Evolutionary conservation across 129 eudicot species (phyloP).

Genomic region (Gnaphalium uliginosum): DNA sequence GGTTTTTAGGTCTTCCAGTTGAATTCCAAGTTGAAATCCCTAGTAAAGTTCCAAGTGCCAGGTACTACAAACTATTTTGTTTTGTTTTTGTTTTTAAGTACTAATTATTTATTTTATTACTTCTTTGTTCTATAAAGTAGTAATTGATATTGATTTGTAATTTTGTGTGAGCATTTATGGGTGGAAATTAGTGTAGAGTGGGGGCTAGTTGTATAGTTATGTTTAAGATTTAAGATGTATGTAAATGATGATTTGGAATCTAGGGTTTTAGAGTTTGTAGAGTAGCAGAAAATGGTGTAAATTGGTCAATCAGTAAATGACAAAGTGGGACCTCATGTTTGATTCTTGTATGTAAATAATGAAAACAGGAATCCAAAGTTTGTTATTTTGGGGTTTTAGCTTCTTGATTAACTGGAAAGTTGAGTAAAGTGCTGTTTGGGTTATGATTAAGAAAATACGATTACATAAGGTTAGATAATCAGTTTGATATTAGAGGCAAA

Average conservation of each 20-base stretch:
- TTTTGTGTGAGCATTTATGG: background rate
- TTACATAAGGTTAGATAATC: background rate
- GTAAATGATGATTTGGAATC: slow-evolving; percentile 18
- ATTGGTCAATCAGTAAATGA: slow-evolving; percentile 21
- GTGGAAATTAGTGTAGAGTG: slow-evolving; percentile 10
- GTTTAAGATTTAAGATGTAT: slow-evolving; percentile 5
- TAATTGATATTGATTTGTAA: background rate
- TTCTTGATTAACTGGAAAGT: background rate
- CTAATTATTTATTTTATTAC: background rate
- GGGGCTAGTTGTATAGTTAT: slow-evolving; percentile 14
- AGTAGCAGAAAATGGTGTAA: slow-evolving; percentile 9
- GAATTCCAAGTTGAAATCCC: slow-evolving; percentile 94
- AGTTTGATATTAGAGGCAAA: too few species aligned
- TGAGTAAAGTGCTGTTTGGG: background rate
- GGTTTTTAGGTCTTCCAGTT: slow-evolving; percentile 86
- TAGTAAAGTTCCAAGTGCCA: slow-evolving; percentile 78
- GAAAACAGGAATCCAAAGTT: slow-evolving; percentile 26
- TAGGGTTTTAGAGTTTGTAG: slow-evolving; percentile 24
- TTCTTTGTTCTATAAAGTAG: background rate
- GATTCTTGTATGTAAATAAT: background rate
- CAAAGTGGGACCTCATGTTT: slow-evolving; percentile 17
- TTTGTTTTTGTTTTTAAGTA: background rate
- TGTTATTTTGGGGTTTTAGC: slow-evolving; percentile 19
- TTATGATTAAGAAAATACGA: background rate
- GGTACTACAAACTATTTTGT: slow-evolving; percentile 33